Evolutionary conservation across 2,329 filamentous ascomycete species (phyloP).

Genomic region (Coniochaeta pulveracea): DNA sequence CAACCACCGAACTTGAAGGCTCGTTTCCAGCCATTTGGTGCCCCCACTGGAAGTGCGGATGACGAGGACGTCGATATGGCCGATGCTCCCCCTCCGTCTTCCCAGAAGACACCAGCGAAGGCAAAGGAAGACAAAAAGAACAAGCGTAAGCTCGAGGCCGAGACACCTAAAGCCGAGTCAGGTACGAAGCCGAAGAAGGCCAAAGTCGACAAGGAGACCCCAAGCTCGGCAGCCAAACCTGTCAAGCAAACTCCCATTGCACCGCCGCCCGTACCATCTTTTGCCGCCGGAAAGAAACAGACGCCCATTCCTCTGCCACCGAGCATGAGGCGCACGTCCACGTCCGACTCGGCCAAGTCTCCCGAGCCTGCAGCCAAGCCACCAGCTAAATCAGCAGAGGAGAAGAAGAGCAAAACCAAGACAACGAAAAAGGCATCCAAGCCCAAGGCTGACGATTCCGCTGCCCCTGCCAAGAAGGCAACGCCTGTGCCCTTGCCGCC

Average conservation of each 20-base stretch:
- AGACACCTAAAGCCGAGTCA: conserved; percentile 11
- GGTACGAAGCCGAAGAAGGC: conserved; percentile 19
- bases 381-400: not conserved
- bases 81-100: conserved; percentile 20
- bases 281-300: not conserved
- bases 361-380: not conserved
- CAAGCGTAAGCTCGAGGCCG: conserved; percentile 27
- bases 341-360: not conserved
- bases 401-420: conserved; percentile 1
- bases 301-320: not conserved
- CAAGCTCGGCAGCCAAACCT: not conserved
- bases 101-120: conserved; percentile 8
- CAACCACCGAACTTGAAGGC: conserved; percentile 59
- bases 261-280: conserved; percentile 1
- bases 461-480: conserved; percentile 1
- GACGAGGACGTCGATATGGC: conserved; percentile 34
- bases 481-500: conserved; percentile 1
- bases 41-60: conserved; percentile 20
- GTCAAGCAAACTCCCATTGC: conserved; percentile 1
- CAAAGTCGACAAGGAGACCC: conserved; percentile 7
- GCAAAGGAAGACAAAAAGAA: conserved; percentile 15
- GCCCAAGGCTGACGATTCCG: not conserved
- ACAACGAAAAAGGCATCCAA: no score
- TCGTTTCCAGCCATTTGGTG: conserved; percentile 57
- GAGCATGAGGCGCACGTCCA: not conserved